phyloP scores from a whole-genome alignment of 306 rosid species.

The Prunus fruticosa region DNA sequence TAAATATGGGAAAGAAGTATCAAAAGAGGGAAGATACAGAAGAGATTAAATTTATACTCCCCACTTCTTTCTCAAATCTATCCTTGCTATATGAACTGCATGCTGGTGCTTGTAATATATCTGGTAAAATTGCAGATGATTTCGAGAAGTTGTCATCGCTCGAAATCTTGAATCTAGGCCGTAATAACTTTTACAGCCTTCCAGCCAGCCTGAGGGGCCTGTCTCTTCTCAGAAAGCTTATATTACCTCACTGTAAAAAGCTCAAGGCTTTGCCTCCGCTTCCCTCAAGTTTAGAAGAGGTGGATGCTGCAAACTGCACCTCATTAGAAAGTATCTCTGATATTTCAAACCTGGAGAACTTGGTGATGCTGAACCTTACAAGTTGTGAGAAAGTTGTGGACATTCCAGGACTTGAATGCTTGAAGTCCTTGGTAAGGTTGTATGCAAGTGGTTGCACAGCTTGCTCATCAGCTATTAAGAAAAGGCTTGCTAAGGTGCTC shows the following conservation, averaged over 20 bases:
- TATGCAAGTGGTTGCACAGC: constrained; percentile 45
- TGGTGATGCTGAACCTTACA: constrained; percentile 48
- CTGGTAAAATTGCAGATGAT: constrained; percentile 54
- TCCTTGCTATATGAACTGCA: constrained; percentile 37
- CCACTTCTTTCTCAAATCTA: constrained; percentile 51
- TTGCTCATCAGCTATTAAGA: constrained; percentile 36
- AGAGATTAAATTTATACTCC: constrained; percentile 20
- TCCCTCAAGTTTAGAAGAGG: constrained; percentile 54
- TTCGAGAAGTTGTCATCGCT: constrained; percentile 48
- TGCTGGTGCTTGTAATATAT: constrained; percentile 46
- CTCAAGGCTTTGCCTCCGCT: constrained; percentile 57
- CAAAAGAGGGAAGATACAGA: neutral
- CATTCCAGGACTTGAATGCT: constrained; percentile 63
- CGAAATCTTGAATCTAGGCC: constrained; percentile 40
- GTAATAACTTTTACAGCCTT: constrained; percentile 48
- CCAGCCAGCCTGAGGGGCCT: constrained; percentile 60
- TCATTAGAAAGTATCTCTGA: constrained; percentile 44
- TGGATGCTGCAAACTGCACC: constrained; percentile 45
- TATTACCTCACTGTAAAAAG: constrained; percentile 33
- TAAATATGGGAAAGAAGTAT: constrained; percentile 42
- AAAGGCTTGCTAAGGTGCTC: constrained; percentile 55
- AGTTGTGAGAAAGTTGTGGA: constrained; percentile 49
- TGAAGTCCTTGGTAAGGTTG: constrained; percentile 53
- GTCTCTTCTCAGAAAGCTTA: constrained; percentile 37
- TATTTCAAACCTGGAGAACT: constrained; percentile 44